phyloP scores from a whole-genome alignment of 345 rosid species.

The Lepidium africanum region DNA sequence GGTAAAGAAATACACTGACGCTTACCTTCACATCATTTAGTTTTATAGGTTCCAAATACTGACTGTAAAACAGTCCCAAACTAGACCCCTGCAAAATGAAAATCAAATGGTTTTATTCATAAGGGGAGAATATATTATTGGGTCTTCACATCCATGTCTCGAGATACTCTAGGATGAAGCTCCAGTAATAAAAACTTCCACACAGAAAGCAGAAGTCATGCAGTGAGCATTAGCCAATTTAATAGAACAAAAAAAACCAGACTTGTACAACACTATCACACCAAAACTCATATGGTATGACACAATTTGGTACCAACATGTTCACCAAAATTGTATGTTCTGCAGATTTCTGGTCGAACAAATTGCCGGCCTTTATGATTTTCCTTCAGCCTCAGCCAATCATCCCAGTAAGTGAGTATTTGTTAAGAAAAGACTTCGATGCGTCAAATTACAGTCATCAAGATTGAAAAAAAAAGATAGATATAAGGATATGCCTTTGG shows the following conservation, averaged over 20 bases:
- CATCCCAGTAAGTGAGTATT: constrained; percentile 94
- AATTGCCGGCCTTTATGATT: constrained; percentile 92
- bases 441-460: constrained; percentile 3
- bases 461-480: constrained; percentile 1
- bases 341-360: constrained; percentile 93
- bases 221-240: not conserved
- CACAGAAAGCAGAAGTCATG: constrained; percentile 6
- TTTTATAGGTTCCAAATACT: constrained; percentile 88
- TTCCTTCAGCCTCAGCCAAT: constrained; percentile 91
- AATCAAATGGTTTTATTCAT: not conserved
- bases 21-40: constrained; percentile 79
- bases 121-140: not conserved
- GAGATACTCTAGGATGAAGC: constrained; percentile 4
- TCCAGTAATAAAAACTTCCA: not conserved
- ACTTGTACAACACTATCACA: constrained; percentile 7
- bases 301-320: constrained; percentile 48
- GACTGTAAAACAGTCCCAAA: constrained; percentile 83
- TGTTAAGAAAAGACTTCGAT: constrained; percentile 48
- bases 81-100: constrained; percentile 73
- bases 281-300: constrained; percentile 3
- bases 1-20: not conserved
- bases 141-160: not conserved
- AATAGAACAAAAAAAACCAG: not conserved
- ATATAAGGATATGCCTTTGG: constrained; percentile 94
- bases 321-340: constrained; percentile 98